Evolutionary conservation across 805 yeast species (phyloP), one percentile per base, ranked within the genome.

Genomic region (Pichia cabralensis): DNA sequence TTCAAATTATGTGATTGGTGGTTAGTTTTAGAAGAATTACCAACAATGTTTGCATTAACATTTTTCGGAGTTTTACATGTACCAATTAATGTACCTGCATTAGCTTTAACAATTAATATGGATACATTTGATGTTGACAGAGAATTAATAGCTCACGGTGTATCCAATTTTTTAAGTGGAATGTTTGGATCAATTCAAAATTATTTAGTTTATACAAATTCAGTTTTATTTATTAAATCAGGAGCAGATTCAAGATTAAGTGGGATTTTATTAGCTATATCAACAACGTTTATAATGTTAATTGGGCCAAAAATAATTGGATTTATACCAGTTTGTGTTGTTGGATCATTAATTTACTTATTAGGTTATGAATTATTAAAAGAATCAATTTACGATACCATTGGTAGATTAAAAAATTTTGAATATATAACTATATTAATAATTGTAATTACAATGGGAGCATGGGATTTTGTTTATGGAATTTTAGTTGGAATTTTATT

Each of bases 71-170:
- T 92, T 26, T 61, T 92, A 36, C 98, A 92, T 49, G 98, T 92
- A 9, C 98, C 98, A 4, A 92, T 92, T 40, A 92, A 92, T 53
- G 96, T 92, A 11, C 98, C 98, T 1, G 97, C 98, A 0, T 65
- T 92, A 30, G 96, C 97, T 0, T 92, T 88, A 13, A 80, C 95
- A 6, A 71, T 84, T 1, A 83, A 84, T 3, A 79, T 82, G 70
- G 92, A 82, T 55, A 77, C 78, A 37, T 74, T 82, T 45, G 94
- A 88, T 53, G 95, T 92, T 26, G 95, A 92, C 56, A 69, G 88
- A 39, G 98, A 92, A 58, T 68, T 92, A 38, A 79, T 89, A 22
- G 96, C 96, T 1, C 98, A 92, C 58, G 98, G 98, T 3, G 69
- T 80, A 40, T 83, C 96, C 5, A 92, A 92, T 53, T 76, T 80